Evolutionary conservation across 495 filamentous ascomycete species (phyloP), one percentile per base, ranked within the genome.

Genomic region (Extremus antarcticus): DNA sequence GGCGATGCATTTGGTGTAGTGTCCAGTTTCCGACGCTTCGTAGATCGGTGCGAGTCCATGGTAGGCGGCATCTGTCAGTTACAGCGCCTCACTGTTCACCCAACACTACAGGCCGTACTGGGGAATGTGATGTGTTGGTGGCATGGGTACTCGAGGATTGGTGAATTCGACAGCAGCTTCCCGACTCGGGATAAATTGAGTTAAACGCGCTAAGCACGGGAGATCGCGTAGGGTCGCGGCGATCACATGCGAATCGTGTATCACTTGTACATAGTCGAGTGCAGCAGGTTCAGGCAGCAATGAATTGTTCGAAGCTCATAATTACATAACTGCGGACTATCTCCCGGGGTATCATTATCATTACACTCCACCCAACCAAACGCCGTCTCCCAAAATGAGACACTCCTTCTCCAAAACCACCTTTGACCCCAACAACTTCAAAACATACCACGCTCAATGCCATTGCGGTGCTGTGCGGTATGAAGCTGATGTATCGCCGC

Each of bases 21-120:
- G 38, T 57, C 59, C 8, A 61, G 50, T 23, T 51, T 53, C 3
- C 59, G 25, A 25, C 59, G 59, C 51, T 61, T 61, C 32, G 54
- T 32, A 22, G 47, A 35, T 45, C 59, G 20, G 2, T 54, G 49
- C 35, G 50, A 24, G 15, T 54, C 45, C 58, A 61, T 57, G 21
- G 10, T 46, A 19, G 9, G 23, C 24, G 9, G 21, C 29, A 7
- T 35, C 29, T 35, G 29, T 35, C 29, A n/a, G n/a, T n/a, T n/a
- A n/a, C n/a, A n/a, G n/a, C n/a, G n/a, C n/a, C n/a, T n/a, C n/a
- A n/a, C n/a, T n/a, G n/a, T n/a, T n/a, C n/a, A n/a, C n/a, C n/a
- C n/a, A n/a, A n/a, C n/a, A n/a, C n/a, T n/a, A n/a, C n/a, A n/a
- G n/a, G n/a, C n/a, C n/a, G n/a, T n/a, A n/a, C n/a, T n/a, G n/a